phyloP scores from a whole-genome alignment of 176 grass and related monocot species.

The Aegilops speltoides region DNA sequence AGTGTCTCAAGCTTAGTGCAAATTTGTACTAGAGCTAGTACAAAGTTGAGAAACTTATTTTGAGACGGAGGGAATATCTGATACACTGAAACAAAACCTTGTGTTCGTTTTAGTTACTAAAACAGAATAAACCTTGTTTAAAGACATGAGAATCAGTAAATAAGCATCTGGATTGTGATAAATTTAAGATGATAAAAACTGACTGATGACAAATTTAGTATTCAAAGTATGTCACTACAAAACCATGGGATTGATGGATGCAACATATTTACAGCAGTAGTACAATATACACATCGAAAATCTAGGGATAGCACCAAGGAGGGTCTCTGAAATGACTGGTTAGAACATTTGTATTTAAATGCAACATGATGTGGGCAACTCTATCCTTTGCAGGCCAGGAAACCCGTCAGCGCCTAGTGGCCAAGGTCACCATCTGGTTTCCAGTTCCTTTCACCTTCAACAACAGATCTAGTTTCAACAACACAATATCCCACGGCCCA shows the following conservation, averaged over 20 bases:
- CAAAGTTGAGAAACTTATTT: no score
- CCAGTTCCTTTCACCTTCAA: neutral
- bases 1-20: no score
- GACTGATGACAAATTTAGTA: neutral
- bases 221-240: neutral
- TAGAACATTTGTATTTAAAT: conserved; percentile 6
- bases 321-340: neutral
- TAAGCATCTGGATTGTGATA: neutral
- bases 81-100: neutral
- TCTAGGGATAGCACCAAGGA: neutral
- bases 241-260: neutral
- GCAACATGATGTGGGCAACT: neutral
- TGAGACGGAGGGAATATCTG: no score
- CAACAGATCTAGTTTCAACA: conserved; percentile 3
- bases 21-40: no score
- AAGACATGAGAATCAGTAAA: neutral
- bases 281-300: conserved; percentile 8
- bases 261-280: conserved; percentile 26
- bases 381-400: neutral
- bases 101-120: neutral
- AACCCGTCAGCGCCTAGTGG: neutral
- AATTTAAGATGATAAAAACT: neutral
- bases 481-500: neutral
- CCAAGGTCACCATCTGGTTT: neutral
- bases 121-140: neutral